Percentiles rank a stretch among this genome's conserved stretches.
These are phyloP conservation scores for Pontederia crassipes DNA, from an alignment of 176 grass and related monocot species.

Conservation along the genomic window DNA sequence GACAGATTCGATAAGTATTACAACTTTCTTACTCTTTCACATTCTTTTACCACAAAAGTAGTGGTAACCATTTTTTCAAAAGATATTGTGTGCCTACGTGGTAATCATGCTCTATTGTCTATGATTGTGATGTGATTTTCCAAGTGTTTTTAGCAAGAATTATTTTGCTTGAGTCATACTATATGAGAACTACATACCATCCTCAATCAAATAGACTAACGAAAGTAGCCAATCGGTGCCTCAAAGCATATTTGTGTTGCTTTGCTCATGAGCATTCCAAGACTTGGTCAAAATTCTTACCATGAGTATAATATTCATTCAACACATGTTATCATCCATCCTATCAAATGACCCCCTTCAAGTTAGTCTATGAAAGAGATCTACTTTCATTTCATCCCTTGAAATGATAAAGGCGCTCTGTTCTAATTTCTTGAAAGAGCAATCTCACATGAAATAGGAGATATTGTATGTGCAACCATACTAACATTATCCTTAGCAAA, in stretches of 20 bases:
- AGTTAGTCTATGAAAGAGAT: not conserved
- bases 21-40: too few relatives aligned
- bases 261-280: too few relatives aligned
- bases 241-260: not conserved
- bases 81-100: not conserved
- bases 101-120: not conserved
- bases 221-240: not conserved
- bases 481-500: too few relatives aligned
- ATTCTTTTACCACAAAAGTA: too few relatives aligned
- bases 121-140: not conserved
- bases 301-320: too few relatives aligned
- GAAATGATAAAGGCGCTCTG: not conserved
- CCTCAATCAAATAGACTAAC: not conserved
- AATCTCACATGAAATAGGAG: constrained; percentile 9
- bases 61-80: not conserved
- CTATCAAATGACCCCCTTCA: not conserved
- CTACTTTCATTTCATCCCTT: not conserved
- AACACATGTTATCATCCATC: not conserved
- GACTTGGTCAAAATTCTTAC: too few relatives aligned
- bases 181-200: constrained; percentile 1
- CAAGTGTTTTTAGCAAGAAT: not conserved
- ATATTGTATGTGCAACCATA: too few relatives aligned
- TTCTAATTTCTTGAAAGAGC: not conserved
- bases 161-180: not conserved
- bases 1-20: too few relatives aligned